Conservation (phyloP, 148 eudicot genomes). For the Hydrangea macrophylla region DNA sequence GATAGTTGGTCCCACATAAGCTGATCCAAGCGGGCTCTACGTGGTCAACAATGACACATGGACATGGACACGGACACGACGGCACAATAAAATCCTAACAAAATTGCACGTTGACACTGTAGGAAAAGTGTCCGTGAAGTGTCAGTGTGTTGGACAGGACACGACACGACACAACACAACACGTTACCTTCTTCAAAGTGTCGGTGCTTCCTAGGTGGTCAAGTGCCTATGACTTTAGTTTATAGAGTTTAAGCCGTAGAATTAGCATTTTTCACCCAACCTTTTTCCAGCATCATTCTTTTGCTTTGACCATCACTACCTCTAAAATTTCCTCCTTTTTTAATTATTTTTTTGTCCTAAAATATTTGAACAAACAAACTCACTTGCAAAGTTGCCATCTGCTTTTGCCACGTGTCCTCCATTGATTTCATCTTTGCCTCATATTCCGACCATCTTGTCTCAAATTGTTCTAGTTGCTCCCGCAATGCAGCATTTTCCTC, state of each 20-base stretch:
- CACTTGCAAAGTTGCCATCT: constrained; percentile 62
- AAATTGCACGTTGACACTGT: no score
- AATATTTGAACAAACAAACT: constrained; percentile 15
- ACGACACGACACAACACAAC: not conserved
- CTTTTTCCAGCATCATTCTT: no score
- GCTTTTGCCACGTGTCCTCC: constrained; percentile 83
- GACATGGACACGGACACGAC: not conserved
- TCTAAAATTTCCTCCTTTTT: no score
- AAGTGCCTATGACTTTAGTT: no score
- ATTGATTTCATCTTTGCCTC: constrained; percentile 64
- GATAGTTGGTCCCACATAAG: no score
- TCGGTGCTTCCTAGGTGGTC: not conserved
- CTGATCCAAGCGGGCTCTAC: no score
- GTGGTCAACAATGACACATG: no score
- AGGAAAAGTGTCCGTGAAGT: no score
- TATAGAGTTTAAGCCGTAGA: no score
- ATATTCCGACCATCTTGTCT: constrained; percentile 55
- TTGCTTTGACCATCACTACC: no score
- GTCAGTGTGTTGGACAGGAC: not conserved
- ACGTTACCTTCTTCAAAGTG: not conserved
- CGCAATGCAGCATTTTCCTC: constrained; percentile 32
- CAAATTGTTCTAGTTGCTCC: constrained; percentile 45
- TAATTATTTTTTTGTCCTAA: no score
- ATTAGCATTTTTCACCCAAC: no score
- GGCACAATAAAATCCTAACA: not conserved